Evolutionary conservation across 2,329 filamentous ascomycete species (phyloP).

Genomic region (Sclerotinia subarctica): DNA sequence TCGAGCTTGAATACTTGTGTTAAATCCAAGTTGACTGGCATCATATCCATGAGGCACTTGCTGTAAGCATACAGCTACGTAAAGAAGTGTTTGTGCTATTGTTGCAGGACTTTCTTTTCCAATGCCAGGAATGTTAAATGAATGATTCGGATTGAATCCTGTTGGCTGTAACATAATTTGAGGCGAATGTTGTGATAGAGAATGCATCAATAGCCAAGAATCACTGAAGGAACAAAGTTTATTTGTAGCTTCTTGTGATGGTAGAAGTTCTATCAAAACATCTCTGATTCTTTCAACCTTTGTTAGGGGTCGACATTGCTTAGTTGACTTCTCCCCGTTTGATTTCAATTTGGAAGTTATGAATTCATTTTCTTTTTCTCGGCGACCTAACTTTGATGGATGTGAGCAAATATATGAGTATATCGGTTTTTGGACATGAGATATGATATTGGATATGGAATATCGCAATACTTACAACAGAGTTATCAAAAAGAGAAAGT

Average conservation of each 20-base stretch:
- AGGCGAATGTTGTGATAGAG: slow-evolving; percentile 23
- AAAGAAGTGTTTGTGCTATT: slow-evolving; percentile 34
- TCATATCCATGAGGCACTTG: slow-evolving; percentile 34
- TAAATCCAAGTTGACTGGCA: slow-evolving; percentile 26
- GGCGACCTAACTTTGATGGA: slow-evolving; percentile 30
- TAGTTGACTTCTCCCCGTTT: slow-evolving; percentile 18
- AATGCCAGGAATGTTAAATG: slow-evolving; percentile 30
- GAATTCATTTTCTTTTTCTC: slow-evolving; percentile 26
- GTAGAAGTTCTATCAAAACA: slow-evolving; percentile 34
- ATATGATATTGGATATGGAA: not conserved
- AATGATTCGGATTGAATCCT: slow-evolving; percentile 9
- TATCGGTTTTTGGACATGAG: not conserved
- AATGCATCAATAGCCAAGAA: slow-evolving; percentile 34
- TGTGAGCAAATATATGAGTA: slow-evolving; percentile 1
- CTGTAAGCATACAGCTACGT: slow-evolving; percentile 35
- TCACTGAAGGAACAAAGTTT: slow-evolving; percentile 29
- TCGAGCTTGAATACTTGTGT: slow-evolving; percentile 28
- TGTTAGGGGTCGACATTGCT: slow-evolving; percentile 25
- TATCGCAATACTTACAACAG: slow-evolving; percentile 28
- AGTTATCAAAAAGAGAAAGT: slow-evolving; percentile 36
- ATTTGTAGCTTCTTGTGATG: slow-evolving; percentile 33
- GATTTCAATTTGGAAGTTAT: slow-evolving; percentile 28
- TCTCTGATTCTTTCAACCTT: slow-evolving; percentile 35
- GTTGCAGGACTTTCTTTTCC: slow-evolving; percentile 30
- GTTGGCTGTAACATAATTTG: slow-evolving; percentile 14